These are phyloP conservation scores for Pyrus bretschneideri DNA, from an alignment of 306 rosid species.

Conservation along the genomic window DNA sequence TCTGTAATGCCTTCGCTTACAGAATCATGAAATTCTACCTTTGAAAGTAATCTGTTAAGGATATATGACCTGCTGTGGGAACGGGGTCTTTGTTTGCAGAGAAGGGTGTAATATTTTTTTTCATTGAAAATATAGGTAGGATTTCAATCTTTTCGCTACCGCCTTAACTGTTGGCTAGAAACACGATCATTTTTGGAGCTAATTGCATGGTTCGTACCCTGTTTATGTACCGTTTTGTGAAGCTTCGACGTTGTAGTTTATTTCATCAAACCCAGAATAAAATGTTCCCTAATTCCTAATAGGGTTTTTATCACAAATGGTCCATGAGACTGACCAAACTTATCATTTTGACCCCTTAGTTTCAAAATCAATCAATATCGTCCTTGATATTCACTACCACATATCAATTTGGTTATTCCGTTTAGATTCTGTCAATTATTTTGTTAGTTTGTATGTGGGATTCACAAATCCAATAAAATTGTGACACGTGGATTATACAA, in stretches of 20 bases:
- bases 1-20: constrained; percentile 32
- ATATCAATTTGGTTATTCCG: too few species aligned
- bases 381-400: too few species aligned
- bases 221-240: not conserved
- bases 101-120: constrained; percentile 17
- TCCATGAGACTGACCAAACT: too few species aligned
- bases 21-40: not conserved
- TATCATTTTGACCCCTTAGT: too few species aligned
- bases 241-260: not conserved
- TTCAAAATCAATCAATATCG: too few species aligned
- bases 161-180: constrained; percentile 9
- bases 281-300: not conserved
- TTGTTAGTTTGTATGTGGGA: too few species aligned
- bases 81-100: not conserved
- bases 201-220: not conserved
- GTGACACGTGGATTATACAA: too few species aligned
- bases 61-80: constrained; percentile 6
- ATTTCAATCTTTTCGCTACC: not conserved
- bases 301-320: too few species aligned
- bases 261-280: not conserved
- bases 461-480: too few species aligned
- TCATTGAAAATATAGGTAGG: constrained; percentile 21
- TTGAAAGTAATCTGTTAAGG: not conserved
- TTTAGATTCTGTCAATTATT: too few species aligned
- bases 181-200: constrained; percentile 4